phyloP scores from a whole-genome alignment of 257 asterid species.

The Solanum clarkiae region DNA sequence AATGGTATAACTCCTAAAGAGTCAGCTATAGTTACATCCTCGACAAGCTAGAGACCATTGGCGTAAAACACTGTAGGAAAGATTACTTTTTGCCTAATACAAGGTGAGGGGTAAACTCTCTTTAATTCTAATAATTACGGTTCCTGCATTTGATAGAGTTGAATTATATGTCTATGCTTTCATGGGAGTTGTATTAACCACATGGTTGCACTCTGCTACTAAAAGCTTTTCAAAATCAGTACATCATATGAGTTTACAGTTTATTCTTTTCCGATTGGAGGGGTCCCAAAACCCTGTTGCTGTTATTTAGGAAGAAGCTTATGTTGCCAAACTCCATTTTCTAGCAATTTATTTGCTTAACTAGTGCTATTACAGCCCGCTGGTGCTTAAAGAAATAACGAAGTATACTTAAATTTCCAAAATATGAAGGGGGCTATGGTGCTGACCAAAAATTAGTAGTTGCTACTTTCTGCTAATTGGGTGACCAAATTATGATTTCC shows the following conservation, averaged over 20 bases:
- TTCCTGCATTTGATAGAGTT: not conserved
- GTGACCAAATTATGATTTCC: not conserved
- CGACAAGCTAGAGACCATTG: not conserved
- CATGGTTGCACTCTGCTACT: not conserved
- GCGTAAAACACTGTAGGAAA: not conserved
- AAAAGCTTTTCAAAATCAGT: not conserved
- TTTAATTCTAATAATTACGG: not conserved
- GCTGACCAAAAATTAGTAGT: not conserved
- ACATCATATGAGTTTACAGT: not conserved
- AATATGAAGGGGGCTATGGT: not conserved
- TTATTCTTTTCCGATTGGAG: not conserved
- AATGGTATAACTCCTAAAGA: slow-evolving; percentile 19
- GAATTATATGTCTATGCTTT: not conserved
- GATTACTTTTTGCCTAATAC: not conserved
- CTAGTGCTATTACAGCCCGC: not conserved
- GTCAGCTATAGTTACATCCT: not conserved
- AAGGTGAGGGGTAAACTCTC: not conserved
- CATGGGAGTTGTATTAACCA: not conserved
- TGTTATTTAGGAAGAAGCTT: not conserved
- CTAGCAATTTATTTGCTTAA: not conserved
- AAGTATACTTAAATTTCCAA: not conserved
- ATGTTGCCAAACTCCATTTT: not conserved
- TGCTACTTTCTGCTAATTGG: not conserved
- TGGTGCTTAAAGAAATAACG: not conserved
- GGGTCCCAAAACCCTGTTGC: not conserved